phyloP scores from a whole-genome alignment of 257 asterid species.

The Nicotiana tomentosiformis region DNA sequence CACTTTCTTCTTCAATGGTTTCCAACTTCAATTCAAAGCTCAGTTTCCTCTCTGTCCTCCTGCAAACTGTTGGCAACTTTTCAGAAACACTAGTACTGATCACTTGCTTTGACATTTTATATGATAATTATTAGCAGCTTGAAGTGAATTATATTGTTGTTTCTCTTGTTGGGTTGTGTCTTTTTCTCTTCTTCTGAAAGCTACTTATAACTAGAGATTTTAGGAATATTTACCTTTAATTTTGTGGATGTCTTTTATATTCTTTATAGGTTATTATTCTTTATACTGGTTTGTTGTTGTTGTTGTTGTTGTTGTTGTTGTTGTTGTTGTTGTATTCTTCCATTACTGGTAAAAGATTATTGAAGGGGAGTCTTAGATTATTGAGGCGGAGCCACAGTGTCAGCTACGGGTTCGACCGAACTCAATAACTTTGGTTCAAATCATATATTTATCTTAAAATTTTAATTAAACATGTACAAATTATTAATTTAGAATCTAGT shows the following conservation, averaged over 20 bases:
- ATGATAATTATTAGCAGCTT: background rate
- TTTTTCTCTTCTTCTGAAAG: background rate
- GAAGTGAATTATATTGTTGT: background rate
- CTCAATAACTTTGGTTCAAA: no score
- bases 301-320: no score
- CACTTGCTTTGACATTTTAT: slow-evolving; percentile 4
- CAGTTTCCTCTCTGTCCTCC: background rate
- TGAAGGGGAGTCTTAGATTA: no score
- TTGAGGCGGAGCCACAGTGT: no score
- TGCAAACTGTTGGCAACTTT: background rate
- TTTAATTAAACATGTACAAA: no score
- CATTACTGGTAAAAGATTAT: background rate
- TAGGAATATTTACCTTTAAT: background rate
- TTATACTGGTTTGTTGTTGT: no score
- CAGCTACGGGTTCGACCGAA: no score
- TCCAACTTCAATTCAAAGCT: background rate
- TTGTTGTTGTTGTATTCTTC: no score
- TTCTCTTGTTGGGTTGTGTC: background rate
- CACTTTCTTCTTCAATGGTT: no score
- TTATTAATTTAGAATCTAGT: no score
- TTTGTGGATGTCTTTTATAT: background rate
- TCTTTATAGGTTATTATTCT: background rate
- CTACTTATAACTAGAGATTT: background rate
- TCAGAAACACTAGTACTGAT: background rate
- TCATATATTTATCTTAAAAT: no score